Conservation (phyloP, 768 basidiomycete species). For the Boletellus sp. region DNA sequence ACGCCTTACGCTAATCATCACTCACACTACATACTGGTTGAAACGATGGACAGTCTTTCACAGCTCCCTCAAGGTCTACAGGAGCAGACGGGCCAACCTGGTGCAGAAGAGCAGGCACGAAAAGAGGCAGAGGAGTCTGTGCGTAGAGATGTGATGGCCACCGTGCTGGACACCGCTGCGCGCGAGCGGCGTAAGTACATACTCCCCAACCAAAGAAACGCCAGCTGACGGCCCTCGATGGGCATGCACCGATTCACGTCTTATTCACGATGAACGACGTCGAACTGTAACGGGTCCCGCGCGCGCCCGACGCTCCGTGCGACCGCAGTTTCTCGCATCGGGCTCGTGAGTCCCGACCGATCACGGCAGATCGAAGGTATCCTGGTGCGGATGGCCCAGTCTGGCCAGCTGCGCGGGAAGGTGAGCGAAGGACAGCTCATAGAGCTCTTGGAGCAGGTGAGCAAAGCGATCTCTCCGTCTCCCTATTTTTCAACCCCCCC, state of each 20-base stretch:
- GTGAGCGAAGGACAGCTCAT: slow-evolving; percentile 83
- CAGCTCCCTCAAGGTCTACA: slow-evolving; percentile 28
- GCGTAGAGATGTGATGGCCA: slow-evolving; percentile 72
- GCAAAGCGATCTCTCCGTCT: not conserved
- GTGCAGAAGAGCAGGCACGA: slow-evolving; percentile 51
- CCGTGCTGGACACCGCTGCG: slow-evolving; percentile 72
- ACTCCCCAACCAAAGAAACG: not conserved
- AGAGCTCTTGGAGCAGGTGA: slow-evolving; percentile 79
- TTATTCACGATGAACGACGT: no score
- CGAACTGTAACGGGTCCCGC: no score
- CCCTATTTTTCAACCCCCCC: no score
- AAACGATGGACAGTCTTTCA: slow-evolving; percentile 23
- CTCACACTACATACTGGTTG: not conserved
- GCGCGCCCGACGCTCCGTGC: no score
- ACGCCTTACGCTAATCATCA: slow-evolving; percentile 1
- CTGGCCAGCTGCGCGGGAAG: slow-evolving; percentile 72
- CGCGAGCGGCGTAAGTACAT: slow-evolving; percentile 67
- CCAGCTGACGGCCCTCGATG: not conserved
- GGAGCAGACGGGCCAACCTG: slow-evolving; percentile 40
- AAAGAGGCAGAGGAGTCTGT: slow-evolving; percentile 69
- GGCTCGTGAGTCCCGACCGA: slow-evolving; percentile 79
- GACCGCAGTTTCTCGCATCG: slow-evolving; percentile 73
- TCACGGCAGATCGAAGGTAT: slow-evolving; percentile 78
- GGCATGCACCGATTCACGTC: not conserved
- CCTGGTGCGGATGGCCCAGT: slow-evolving; percentile 77